Base-by-base conservation (phyloP, 2,329 filamentous ascomycete genomes). In the Colletotrichum ledebouriae region DNA sequence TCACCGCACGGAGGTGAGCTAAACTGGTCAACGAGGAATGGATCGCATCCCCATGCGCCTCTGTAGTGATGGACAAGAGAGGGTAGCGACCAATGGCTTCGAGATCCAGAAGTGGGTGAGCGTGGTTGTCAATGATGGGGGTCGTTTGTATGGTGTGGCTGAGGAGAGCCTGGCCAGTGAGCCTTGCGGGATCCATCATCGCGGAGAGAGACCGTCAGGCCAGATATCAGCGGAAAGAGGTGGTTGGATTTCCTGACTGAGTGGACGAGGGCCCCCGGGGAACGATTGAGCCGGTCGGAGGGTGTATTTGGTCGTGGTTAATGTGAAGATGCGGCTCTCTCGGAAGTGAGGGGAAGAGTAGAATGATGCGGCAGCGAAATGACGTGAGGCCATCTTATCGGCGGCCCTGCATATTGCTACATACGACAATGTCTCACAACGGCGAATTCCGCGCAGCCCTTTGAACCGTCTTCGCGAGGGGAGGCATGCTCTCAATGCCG, bases 111-210 rank as follows among this genome's bases (percentile, higher is more conserved):
- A 94, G 82, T 33, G 91, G 90, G 71, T 93, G 91, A 3, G 89
- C 90, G 75, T 93, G 91, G 72, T 92, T 88, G 78, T 94, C 91
- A 76, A 94, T 89, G 72, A 93, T 87, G 3, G 91, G 90, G 22
- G 85, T 88, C 20, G 75, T 80, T 33, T 81, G 77, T 64, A 90
- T 86, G 59, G 81, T 82, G 17, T 74, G 75, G 37, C 73, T 74
- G 7, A 82, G 72, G 42, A 71, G 70, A 42, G 70, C 70, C 60
- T 71, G 70, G 33, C 70, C 70, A 29, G 70, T 71, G 12, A 71
- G 70, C 64, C 65, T 69, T 7, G 70, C 67, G 42, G 63, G 69
- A 66, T 69, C 66, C 69, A 70, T 70, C 29, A 22, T 67, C 15
- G 66, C 61, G 62, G 59, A 56, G 66, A 60, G 57, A 33, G 61